A percentile compares a stretch with the other conserved stretches of the same genome.
Conservation (phyloP, 345 rosid species). For the Heritiera littoralis region DNA sequence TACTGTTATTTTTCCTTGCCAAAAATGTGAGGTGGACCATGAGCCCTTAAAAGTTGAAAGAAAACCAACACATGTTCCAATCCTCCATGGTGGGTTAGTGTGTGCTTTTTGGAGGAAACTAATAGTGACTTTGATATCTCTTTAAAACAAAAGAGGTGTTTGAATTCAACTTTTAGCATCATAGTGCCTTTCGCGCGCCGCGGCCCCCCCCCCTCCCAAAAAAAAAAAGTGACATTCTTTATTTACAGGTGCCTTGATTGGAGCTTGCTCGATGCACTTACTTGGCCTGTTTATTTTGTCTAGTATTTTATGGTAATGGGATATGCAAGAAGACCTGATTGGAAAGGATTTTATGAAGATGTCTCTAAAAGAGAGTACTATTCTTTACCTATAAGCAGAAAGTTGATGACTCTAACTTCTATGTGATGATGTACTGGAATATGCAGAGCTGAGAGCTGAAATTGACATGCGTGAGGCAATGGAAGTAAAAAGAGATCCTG, state of each 20-base stretch:
- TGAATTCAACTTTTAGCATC: neutral
- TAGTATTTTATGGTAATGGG: slow-evolving; percentile 83
- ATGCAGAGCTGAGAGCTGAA: slow-evolving; percentile 69
- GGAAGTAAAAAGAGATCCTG: slow-evolving; percentile 84
- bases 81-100: neutral
- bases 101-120: neutral
- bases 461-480: slow-evolving; percentile 66
- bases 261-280: slow-evolving; percentile 88
- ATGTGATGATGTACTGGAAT: slow-evolving; percentile 82
- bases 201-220: neutral
- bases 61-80: neutral
- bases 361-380: slow-evolving; percentile 67
- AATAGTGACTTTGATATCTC: neutral
- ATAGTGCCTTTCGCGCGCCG: neutral
- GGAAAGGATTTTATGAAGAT: slow-evolving; percentile 64
- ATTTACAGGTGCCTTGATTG: slow-evolving; percentile 80
- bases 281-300: slow-evolving; percentile 85
- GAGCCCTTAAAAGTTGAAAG: neutral
- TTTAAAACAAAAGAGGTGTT: neutral
- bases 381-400: slow-evolving; percentile 57
- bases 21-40: neutral
- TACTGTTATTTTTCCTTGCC: neutral
- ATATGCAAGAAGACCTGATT: slow-evolving; percentile 54
- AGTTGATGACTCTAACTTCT: slow-evolving; percentile 79
- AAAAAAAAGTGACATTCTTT: slow-evolving; percentile 15